Percentiles rank a stretch among this genome's conserved stretches.
Evolutionary conservation across 345 rosid species (phyloP).

Genomic region (Dipteronia sinensis): DNA sequence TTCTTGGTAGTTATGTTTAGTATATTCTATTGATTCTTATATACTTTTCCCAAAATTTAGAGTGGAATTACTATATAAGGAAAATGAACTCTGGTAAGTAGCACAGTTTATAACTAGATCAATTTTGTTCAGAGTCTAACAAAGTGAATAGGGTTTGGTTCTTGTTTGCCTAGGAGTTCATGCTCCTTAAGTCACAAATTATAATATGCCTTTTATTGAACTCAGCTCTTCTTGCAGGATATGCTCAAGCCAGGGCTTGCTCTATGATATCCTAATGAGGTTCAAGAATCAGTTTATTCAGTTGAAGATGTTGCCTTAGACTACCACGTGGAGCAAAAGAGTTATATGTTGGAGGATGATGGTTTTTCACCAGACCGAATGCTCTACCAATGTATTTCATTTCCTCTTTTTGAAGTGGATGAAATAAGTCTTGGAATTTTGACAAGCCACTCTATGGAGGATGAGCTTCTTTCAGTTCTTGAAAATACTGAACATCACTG

Average conservation of each 20-base stretch:
- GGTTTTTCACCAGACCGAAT: slow-evolving; percentile 35
- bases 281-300: slow-evolving; percentile 52
- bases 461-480: slow-evolving; percentile 51
- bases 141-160: not conserved
- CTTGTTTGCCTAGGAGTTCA: not conserved
- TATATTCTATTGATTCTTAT: not conserved
- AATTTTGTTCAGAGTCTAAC: not conserved
- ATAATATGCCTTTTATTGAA: slow-evolving; percentile 6
- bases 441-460: slow-evolving; percentile 41
- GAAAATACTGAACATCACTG: slow-evolving; percentile 36
- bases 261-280: slow-evolving; percentile 32
- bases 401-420: slow-evolving; percentile 76
- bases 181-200: slow-evolving; percentile 11
- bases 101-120: not conserved
- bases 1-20: not conserved
- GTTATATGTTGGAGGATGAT: slow-evolving; percentile 44
- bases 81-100: not conserved
- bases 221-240: slow-evolving; percentile 47
- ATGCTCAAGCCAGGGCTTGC: slow-evolving; percentile 26
- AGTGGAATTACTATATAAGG: not conserved
- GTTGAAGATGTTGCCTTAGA: slow-evolving; percentile 52
- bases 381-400: slow-evolving; percentile 34
- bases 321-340: slow-evolving; percentile 39
- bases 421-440: slow-evolving; percentile 49
- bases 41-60: not conserved